Conservation (phyloP, 2,329 filamentous ascomycete genomes). For the Ophiostoma tasmaniense region DNA sequence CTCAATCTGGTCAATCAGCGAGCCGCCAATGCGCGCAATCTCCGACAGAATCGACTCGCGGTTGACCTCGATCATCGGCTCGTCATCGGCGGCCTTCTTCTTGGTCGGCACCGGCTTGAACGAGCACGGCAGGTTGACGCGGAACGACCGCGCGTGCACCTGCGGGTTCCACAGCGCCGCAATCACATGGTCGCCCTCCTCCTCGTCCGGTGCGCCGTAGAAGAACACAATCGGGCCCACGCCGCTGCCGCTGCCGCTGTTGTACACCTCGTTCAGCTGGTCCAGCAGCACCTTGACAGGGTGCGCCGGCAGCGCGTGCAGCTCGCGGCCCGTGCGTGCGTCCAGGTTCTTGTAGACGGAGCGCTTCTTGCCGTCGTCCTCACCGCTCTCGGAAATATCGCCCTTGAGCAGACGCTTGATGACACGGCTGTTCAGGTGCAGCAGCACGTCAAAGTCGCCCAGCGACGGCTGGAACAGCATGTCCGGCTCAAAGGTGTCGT, state of each 20-base stretch:
- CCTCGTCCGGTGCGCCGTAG: constrained; percentile 47
- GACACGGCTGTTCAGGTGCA: constrained; percentile 56
- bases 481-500: constrained; percentile 39
- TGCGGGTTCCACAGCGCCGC: constrained; percentile 52
- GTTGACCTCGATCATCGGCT: constrained; percentile 52
- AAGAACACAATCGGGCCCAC: constrained; percentile 68
- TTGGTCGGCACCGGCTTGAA: constrained; percentile 40
- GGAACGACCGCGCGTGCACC: constrained; percentile 52
- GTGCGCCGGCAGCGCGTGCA: constrained; percentile 46
- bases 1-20: constrained; percentile 62
- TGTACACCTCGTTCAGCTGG: constrained; percentile 59
- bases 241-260: constrained; percentile 9
- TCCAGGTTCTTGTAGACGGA: constrained; percentile 75
- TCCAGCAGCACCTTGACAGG: constrained; percentile 54
- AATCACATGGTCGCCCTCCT: constrained; percentile 40
- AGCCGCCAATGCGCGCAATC: constrained; percentile 59
- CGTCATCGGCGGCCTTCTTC: constrained; percentile 21
- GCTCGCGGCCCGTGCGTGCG: constrained; percentile 39
- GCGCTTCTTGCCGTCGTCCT: constrained; percentile 14
- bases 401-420: constrained; percentile 35
- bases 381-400: constrained; percentile 25
- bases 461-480: constrained; percentile 65
- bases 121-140: constrained; percentile 61
- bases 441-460: constrained; percentile 75
- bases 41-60: constrained; percentile 60